phyloP scores from a whole-genome alignment of 2,329 filamentous ascomycete genomes.

The Phaeosphaeria sp. region DNA sequence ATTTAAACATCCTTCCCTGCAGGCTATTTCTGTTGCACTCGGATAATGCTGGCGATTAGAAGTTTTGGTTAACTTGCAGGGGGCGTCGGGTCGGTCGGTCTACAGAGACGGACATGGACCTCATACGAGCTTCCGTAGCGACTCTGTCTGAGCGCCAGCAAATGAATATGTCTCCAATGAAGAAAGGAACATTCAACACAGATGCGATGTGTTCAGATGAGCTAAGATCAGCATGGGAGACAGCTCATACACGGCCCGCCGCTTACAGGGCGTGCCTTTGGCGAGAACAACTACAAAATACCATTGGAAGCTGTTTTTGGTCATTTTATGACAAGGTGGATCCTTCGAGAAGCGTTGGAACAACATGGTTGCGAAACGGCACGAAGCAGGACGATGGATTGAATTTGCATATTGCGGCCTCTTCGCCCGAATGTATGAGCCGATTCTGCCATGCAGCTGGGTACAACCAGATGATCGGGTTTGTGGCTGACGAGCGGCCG shows the following conservation, averaged over 20 bases:
- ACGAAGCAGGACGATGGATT: background rate
- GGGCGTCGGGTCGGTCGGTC: background rate
- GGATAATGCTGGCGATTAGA: background rate
- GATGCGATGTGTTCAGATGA: background rate
- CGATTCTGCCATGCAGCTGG: background rate
- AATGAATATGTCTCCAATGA: background rate
- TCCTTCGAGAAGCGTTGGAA: background rate
- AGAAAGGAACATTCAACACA: background rate
- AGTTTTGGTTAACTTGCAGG: background rate
- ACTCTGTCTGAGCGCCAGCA: background rate
- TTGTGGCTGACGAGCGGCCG: background rate
- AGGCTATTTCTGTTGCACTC: background rate
- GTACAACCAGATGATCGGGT: background rate
- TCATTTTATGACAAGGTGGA: background rate
- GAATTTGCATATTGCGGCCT: background rate
- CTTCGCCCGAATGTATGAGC: background rate
- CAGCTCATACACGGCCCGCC: background rate
- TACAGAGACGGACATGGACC: background rate
- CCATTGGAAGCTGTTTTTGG: background rate
- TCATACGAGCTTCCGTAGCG: background rate
- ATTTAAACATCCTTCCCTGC: background rate
- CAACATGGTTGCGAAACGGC: background rate
- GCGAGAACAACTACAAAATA: background rate
- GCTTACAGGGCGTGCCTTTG: background rate
- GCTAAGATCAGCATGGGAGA: background rate